Evolutionary conservation across 1,284 basidiomycete species (phyloP).

Genomic region (Apiotrichum laibachii): DNA sequence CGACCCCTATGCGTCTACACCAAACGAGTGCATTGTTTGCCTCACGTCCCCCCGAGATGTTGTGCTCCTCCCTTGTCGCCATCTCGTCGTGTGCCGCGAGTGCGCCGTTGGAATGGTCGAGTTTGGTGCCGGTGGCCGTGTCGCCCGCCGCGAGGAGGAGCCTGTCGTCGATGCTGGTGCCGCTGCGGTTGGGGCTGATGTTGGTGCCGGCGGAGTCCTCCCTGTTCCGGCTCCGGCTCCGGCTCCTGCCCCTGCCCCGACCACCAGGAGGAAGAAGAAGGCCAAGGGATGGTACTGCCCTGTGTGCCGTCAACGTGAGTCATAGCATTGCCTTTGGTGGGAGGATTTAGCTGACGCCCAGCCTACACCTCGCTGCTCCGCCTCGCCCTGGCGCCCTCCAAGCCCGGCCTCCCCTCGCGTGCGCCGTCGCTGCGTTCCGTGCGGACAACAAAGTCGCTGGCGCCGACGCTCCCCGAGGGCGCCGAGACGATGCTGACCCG

Average conservation of each 20-base stretch:
- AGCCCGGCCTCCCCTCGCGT: slow-evolving; percentile 31
- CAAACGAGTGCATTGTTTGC: slow-evolving; percentile 83
- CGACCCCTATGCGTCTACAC: slow-evolving; percentile 66
- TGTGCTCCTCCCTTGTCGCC: slow-evolving; percentile 80
- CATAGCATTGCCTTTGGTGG: neutral
- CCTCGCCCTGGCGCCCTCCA: slow-evolving; percentile 68
- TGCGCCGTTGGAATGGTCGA: slow-evolving; percentile 92
- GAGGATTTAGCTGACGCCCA: slow-evolving; percentile 37
- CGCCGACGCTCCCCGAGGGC: slow-evolving; percentile 50
- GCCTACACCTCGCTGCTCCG: slow-evolving; percentile 82
- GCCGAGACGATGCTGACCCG: slow-evolving; percentile 48
- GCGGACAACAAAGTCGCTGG: slow-evolving; percentile 30
- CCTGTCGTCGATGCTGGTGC: slow-evolving; percentile 17
- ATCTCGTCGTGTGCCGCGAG: slow-evolving; percentile 85
- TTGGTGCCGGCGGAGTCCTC: slow-evolving; percentile 7
- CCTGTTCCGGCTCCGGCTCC: slow-evolving; percentile 27
- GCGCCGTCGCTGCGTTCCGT: slow-evolving; percentile 28
- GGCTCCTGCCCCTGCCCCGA: slow-evolving; percentile 46
- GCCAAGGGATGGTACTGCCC: slow-evolving; percentile 94
- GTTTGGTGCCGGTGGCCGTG: slow-evolving; percentile 82
- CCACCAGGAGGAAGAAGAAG: slow-evolving; percentile 70
- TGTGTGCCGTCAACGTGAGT: slow-evolving; percentile 80
- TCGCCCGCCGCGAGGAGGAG: slow-evolving; percentile 21
- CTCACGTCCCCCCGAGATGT: slow-evolving; percentile 81
- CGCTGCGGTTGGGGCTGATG: slow-evolving; percentile 22